Evolutionary conservation across 108 stramenopile species (phyloP), one percentile per base, ranked within the genome.

Genomic region (Pseudonitzschia multistriata): DNA sequence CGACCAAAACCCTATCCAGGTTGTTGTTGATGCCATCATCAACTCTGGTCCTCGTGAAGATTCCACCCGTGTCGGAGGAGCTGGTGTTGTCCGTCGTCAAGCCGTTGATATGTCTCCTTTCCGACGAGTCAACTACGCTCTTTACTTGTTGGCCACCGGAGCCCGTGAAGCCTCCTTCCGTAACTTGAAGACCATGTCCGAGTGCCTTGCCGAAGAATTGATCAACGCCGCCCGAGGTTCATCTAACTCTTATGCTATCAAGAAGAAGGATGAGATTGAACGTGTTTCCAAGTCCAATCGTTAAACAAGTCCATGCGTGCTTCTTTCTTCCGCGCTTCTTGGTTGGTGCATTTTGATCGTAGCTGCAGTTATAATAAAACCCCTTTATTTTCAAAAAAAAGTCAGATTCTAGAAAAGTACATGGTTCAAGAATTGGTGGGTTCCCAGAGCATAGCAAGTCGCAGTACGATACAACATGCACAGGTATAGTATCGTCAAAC

Each of bases 251-350:
- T 98, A 98, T 76, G 99, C 99, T 73, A 99, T 99, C 92, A 99
- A 99, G 97, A 99, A 99, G 89, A 99, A 99, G 96, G 99, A 99
- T 82, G 99, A 99, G 83, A 97, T 99, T 76, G 98, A 99, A 92
- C 98, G 98, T 88, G 99, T 99, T 68, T 94, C 98, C 90, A 99
- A 99, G 97, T 96, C 94, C 62, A 98, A 98, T 84, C 96, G 99
- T 84, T 99, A 98, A 96, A 62, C 68, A 55, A 69, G 37, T 25
- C 2, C 40, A 35, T 59, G 31, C 31, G 14, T 59, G n/a, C 5
- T 8, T 33, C 19, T 59, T 2, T n/a, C 33, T 33, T 59, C 3
- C 35, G n/a, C 33, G 10, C 57, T 59, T 59, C 33, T 30, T 59
- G 34, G 10, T 29, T 59, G 29, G 57, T 35, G 31, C 33, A 59